Evolutionary conservation across 768 basidiomycete species (phyloP), one percentile per base, ranked within the genome.

Genomic region (Lyophyllum decastes): DNA sequence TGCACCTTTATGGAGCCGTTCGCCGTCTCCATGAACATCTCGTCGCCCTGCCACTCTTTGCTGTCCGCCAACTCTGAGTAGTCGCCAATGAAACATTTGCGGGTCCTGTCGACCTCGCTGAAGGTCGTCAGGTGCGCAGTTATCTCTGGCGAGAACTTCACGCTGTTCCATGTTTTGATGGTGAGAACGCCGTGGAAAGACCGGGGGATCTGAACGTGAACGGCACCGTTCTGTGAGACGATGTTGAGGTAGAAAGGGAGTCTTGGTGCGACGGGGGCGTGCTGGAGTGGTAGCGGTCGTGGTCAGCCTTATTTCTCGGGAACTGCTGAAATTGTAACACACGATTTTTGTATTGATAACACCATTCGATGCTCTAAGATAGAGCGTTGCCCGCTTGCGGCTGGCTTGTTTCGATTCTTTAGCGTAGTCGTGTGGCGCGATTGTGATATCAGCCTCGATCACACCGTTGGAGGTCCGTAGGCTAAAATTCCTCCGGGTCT

Each of bases 371-470:
- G 72, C 64, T 12, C 54, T 62, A 2, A 63, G 55, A 48, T 66
- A 58, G 1, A 73, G 52, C 1, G 48, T 48, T 19, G 65, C 58
- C 25, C 61, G 59, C 35, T 61, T 60, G 21, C 52, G 44, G 38
- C 44, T 58, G 7, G 47, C 17, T 6, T 58, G 53, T 2, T 51
- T 55, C 12, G 47, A 43, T 22, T 25, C 19, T 47, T 47, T 44
- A 21, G 50, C 47, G 48, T 48, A 16, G 16, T 62, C 55, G 9
- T 34, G 47, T 5, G 63, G 58, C 4, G 76, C 60, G 0, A 82
- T 51, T 63, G 73, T 79, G 24, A 84, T 60, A 0, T 81, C 74
- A 8, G 70, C 77, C 2, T 73, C 60, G 2, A 84, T 70, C 4
- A 58, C 53, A 1, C 78, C 73, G 58, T 73, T 69, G 22, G 47